Percentiles rank a stretch among this genome's conserved stretches.
Conservation (phyloP, 495 filamentous ascomycete genomes). For the Podospora sp. region DNA sequence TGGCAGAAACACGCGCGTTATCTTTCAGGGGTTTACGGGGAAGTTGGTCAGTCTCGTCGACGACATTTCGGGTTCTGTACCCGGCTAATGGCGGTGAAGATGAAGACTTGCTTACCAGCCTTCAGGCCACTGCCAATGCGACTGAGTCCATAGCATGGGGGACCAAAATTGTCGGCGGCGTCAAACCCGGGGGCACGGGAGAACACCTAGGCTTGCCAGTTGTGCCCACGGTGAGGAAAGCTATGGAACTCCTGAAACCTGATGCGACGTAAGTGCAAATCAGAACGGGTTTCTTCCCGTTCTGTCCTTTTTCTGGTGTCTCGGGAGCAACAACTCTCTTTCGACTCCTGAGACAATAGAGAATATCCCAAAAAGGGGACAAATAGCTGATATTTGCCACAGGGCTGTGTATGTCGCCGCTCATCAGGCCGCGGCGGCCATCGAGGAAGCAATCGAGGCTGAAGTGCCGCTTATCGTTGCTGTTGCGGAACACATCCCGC, state of each 20-base stretch:
- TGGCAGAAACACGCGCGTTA: constrained; percentile 73
- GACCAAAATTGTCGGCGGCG: constrained; percentile 85
- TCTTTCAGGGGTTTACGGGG: constrained; percentile 92
- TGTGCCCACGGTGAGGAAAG: constrained; percentile 65
- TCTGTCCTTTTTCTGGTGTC: too few relatives aligned
- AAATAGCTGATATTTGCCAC: too few relatives aligned
- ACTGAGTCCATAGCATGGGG: constrained; percentile 82
- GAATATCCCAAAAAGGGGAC: too few relatives aligned
- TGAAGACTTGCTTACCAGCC: neutral
- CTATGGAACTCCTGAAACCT: constrained; percentile 73
- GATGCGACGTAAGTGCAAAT: too few relatives aligned
- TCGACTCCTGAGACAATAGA: too few relatives aligned
- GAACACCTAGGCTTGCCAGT: constrained; percentile 83
- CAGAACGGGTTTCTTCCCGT: too few relatives aligned
- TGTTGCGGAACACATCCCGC: constrained; percentile 87
- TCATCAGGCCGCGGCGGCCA: constrained; percentile 72
- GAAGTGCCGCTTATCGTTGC: constrained; percentile 86
- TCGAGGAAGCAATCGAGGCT: constrained; percentile 86
- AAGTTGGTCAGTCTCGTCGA: constrained; percentile 33
- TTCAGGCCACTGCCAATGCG: constrained; percentile 73
- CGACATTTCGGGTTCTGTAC: constrained; percentile 30
- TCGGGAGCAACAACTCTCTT: too few relatives aligned
- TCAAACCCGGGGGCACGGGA: constrained; percentile 74
- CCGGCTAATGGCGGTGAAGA: too few relatives aligned
- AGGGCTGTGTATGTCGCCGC: constrained; percentile 84